These are phyloP conservation scores for Ambrosia artemisiifolia DNA, from an alignment of 129 eudicot species.

Conservation along the genomic window DNA sequence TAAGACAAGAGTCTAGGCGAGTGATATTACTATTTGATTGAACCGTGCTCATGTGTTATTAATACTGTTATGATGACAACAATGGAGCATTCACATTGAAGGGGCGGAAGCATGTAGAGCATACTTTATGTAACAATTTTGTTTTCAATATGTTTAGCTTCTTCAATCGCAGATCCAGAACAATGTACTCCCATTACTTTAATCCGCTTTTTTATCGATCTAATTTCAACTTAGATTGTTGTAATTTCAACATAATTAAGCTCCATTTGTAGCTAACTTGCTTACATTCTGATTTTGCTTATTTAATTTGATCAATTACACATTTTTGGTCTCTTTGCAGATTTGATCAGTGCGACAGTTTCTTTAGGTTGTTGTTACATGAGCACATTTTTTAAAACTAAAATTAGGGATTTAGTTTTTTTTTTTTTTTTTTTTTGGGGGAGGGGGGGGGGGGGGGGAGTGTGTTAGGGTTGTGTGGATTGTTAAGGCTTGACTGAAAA, in stretches of 20 bases:
- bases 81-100: too few species aligned
- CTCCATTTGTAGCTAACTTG: slow-evolving; percentile 6
- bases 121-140: too few species aligned
- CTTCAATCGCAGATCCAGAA: slow-evolving; percentile 29
- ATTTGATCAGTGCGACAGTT: background rate
- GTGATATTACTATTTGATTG: too few species aligned
- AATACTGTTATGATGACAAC: too few species aligned
- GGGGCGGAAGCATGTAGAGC: too few species aligned
- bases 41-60: too few species aligned
- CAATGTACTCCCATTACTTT: slow-evolving; percentile 11
- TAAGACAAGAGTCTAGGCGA: too few species aligned
- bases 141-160: slow-evolving; percentile 7
- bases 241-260: too few species aligned
- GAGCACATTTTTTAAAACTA: slow-evolving; percentile 6
- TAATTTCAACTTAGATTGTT: slow-evolving; percentile 9
- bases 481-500: slow-evolving; percentile 2
- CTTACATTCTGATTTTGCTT: slow-evolving; percentile 9
- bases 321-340: background rate
- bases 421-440: background rate
- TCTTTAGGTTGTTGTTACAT: background rate
- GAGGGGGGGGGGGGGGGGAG: background rate
- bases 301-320: background rate
- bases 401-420: background rate
- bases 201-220: slow-evolving; percentile 3
- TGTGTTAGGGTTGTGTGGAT: too few species aligned